Base-by-base conservation (phyloP, 2,329 filamentous ascomycete species). In the Beauveria brongniartii region DNA sequence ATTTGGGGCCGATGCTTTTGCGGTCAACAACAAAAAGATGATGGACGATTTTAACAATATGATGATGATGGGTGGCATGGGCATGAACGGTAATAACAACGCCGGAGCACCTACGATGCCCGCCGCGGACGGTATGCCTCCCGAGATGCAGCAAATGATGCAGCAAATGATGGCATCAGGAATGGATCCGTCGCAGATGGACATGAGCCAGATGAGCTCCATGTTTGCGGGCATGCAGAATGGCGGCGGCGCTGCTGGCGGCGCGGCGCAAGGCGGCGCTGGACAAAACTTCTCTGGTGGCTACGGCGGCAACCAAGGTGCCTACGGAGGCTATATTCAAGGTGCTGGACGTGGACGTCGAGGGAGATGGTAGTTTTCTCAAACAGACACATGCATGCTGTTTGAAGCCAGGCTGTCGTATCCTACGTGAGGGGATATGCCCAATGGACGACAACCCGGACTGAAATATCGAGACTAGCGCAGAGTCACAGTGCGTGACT, bases 11-110 rank as follows among this genome's bases (percentile, higher is more conserved):
- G 84, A 87, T 48, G 78, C 80, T 48, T 81, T 87, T 57, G 81
- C 83, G 22, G 77, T 79, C 59, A 85, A 82, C 65, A 84, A 84
- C 67, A 92, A 95, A 75, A 96, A 93, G 78, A 90, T 88, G 82
- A 83, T 87, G 74, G 84, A 88, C 64, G 85, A 88, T 46, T 83
- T 87, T 75, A 83, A 82, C 67, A 82, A 74, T 72, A 86, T 87
- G 83, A 86, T 87, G 82, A 87, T 87, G 83, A 82, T 82, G 75
- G 79, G 78, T 46, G 69, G 69, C 20, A 72, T 70, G 1, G 67
- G 67, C 14, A 73, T 71, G 4, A 75, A 69, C 22, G 69, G 70
- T 16, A 71, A 57, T 6, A 69, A 63, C 6, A 75, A 72, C 2
- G 74, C 74, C 7, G 67, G 66, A 34, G 66, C 66, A 18, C 75